These are phyloP conservation scores for Sporothrix inflata DNA, from an alignment of 2,329 filamentous ascomycete genomes.

Conservation along the genomic window DNA sequence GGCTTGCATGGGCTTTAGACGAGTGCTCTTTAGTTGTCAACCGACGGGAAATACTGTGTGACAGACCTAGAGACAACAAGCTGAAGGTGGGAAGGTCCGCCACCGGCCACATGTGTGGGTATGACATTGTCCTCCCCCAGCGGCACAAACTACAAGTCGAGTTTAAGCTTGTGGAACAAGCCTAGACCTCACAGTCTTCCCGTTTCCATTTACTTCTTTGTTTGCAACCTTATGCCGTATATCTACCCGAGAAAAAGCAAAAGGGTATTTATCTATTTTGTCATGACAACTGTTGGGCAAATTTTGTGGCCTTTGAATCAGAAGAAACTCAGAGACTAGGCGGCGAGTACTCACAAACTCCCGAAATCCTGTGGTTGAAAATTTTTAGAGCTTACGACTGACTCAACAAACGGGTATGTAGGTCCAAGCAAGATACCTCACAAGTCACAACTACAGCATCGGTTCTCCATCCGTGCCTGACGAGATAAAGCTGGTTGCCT, in stretches of 20 bases:
- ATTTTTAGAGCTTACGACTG: background rate
- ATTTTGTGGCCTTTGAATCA: background rate
- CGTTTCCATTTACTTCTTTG: background rate
- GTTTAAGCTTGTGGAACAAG: conserved; percentile 5
- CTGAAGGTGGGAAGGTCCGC: conserved; percentile 12
- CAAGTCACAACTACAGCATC: background rate
- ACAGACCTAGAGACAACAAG: conserved; percentile 15
- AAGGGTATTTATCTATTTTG: background rate
- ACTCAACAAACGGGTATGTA: background rate
- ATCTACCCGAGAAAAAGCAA: background rate
- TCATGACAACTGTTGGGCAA: background rate
- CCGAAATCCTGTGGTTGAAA: background rate
- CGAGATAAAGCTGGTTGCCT: background rate
- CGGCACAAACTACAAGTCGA: background rate
- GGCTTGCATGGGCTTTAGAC: background rate
- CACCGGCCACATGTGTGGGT: conserved; percentile 25
- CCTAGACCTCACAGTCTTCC: background rate
- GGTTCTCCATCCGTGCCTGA: conserved; percentile 3
- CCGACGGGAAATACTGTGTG: conserved; percentile 10
- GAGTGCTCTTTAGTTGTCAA: background rate
- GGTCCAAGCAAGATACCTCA: background rate
- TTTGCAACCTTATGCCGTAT: background rate
- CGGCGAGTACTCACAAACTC: too few species aligned
- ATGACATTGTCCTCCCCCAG: conserved; percentile 12
- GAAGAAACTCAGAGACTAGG: background rate